Evolutionary conservation across 2,329 filamentous ascomycete species (phyloP).

Genomic region (Diplodia corticola): DNA sequence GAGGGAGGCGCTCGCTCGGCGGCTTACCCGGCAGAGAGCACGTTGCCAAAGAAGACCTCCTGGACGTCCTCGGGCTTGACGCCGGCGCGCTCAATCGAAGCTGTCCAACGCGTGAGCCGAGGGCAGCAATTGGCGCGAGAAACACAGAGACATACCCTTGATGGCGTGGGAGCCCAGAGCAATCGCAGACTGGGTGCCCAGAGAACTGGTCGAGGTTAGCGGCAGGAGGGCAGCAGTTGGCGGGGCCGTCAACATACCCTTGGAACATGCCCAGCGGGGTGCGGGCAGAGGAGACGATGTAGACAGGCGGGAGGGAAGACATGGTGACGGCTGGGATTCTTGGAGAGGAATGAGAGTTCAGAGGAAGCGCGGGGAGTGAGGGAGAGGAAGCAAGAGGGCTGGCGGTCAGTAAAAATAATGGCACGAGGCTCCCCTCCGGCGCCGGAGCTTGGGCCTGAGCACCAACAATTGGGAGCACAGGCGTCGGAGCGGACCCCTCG

Average conservation of each 20-base stretch:
- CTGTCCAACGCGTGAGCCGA: slow-evolving; percentile 38
- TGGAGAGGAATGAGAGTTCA: slow-evolving; percentile 1
- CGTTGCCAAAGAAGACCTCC: slow-evolving; percentile 98
- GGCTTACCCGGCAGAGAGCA: slow-evolving; percentile 86
- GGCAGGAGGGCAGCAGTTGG: background rate
- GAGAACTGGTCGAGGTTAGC: slow-evolving; percentile 61
- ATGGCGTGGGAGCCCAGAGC: slow-evolving; percentile 90
- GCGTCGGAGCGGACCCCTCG: slow-evolving; percentile 9
- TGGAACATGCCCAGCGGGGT: slow-evolving; percentile 94
- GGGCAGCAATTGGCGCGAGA: slow-evolving; percentile 25
- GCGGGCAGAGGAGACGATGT: slow-evolving; percentile 89
- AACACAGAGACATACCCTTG: slow-evolving; percentile 64
- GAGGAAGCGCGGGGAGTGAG: background rate
- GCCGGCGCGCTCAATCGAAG: slow-evolving; percentile 80
- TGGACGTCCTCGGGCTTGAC: slow-evolving; percentile 89
- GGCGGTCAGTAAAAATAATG: slow-evolving; percentile 21
- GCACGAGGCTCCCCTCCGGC: slow-evolving; percentile 18
- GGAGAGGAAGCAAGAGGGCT: slow-evolving; percentile 21
- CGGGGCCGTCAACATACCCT: slow-evolving; percentile 61
- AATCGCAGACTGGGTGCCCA: slow-evolving; percentile 81
- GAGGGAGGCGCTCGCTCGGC: background rate
- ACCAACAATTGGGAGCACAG: background rate
- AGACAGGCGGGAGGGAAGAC: slow-evolving; percentile 81
- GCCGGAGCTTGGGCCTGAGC: slow-evolving; percentile 19
- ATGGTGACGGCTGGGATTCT: slow-evolving; percentile 48